phyloP scores from a whole-genome alignment of 2,329 filamentous ascomycete species.

The Elsinoe ampelina region DNA sequence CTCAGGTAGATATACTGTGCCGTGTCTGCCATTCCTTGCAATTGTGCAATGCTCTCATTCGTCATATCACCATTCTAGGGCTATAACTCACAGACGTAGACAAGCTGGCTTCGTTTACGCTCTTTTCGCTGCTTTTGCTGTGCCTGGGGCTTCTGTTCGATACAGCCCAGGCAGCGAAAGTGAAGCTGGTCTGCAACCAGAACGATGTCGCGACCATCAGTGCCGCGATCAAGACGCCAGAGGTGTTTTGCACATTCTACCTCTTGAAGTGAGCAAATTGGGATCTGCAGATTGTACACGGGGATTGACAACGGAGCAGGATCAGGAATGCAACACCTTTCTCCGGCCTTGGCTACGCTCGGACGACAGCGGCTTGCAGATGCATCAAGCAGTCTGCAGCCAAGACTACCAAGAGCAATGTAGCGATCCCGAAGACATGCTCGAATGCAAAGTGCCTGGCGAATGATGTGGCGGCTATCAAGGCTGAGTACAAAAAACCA shows the following conservation, averaged over 20 bases:
- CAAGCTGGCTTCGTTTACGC: conserved; percentile 11
- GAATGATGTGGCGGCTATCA: not conserved
- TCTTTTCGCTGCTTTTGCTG: conserved; percentile 7
- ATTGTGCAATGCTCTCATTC: not conserved
- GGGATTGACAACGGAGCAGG: not conserved
- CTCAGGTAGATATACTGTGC: conserved; percentile 4
- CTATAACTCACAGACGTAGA: not conserved
- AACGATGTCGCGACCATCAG: conserved; percentile 1
- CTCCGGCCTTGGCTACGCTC: not conserved
- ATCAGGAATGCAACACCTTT: conserved; percentile 1
- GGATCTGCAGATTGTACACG: not conserved
- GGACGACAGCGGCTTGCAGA: not conserved
- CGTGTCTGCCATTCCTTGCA: not conserved
- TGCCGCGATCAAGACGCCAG: not conserved
- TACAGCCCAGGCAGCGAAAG: not conserved
- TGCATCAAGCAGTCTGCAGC: not conserved
- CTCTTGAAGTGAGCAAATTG: not conserved
- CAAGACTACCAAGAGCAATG: not conserved
- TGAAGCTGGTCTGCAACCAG: conserved; percentile 6
- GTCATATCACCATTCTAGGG: not conserved
- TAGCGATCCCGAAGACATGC: not conserved
- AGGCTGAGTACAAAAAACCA: not conserved
- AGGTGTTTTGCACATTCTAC: conserved; percentile 7
- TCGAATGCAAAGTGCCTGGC: not conserved
- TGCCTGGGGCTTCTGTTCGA: conserved; percentile 7